Evolutionary conservation across 108 stramenopile genomes (phyloP), one percentile per base, ranked within the genome.

Genomic region (Cylindrotheca closterium): DNA sequence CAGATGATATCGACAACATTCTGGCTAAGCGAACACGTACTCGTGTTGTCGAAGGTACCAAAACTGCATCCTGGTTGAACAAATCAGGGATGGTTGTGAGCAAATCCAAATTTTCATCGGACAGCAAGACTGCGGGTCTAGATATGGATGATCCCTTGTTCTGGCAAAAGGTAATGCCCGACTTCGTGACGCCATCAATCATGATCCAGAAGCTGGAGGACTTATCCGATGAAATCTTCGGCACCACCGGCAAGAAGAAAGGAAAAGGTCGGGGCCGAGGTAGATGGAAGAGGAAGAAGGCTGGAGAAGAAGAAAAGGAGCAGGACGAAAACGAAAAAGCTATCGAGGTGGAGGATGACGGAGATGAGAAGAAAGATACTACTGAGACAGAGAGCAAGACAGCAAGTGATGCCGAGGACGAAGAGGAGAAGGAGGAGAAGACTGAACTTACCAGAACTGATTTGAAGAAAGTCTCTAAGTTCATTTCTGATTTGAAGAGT

Each of bases 121-220:
- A 89, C 52, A 68, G 68, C 15, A 83, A 82, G 31, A 70, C 85
- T 17, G 92, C 87, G 29, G 79, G 65, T 1, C 64, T 93, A 37
- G 89, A 96, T 50, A 79, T 92, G 77, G 85, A 96, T 62, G 96
- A 96, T 55, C 96, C 96, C 18, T 59, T 87, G 47, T 97, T 97
- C 53, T 97, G 96, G 96, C 86, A 95, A 50, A 96, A 95, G 61
- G 92, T 96, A 19, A 92, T 97, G 93, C 96, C 96, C 4, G 92
- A 95, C 68, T 92, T 94, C 58, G 78, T 92, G 32, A 95, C 92
- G n/a, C 88, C 94, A 4, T 63, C 77, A 29, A 87, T 93, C 27
- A 74, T 94, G 87, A 29, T 80, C 19, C 68, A 73, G 33, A 83
- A 87, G 37, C 67, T 91, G 17, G 51, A 85, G 19, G 81, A 86